These are phyloP conservation scores for Diaporthe sp. DNA, from an alignment of 2,329 filamentous ascomycete species.

Conservation along the genomic window DNA sequence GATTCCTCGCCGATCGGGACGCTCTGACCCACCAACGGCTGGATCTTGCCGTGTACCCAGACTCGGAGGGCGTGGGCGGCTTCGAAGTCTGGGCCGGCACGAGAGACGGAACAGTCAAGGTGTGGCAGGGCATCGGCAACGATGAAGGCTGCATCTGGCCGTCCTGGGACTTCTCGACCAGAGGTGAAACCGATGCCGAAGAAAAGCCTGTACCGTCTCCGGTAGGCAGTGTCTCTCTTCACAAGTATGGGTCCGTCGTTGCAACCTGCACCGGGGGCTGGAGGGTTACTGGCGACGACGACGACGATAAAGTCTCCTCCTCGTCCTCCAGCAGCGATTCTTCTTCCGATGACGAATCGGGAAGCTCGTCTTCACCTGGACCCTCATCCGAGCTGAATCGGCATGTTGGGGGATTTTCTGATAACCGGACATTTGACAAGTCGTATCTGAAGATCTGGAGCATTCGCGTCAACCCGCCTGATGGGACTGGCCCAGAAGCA, in stretches of 20 bases:
- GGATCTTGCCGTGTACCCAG: conserved; percentile 67
- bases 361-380: background rate
- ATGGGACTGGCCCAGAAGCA: conserved; percentile 3
- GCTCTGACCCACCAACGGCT: conserved; percentile 69
- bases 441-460: conserved; percentile 63
- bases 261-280: conserved; percentile 71
- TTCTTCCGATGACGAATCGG: conserved; percentile 8
- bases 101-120: conserved; percentile 65
- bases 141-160: conserved; percentile 58
- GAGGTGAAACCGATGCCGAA: background rate
- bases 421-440: conserved; percentile 49
- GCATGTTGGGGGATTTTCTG: no score
- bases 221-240: conserved; percentile 64
- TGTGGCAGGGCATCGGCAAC: conserved; percentile 71
- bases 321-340: conserved; percentile 27
- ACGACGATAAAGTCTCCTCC: conserved; percentile 28
- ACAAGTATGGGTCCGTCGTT: conserved; percentile 67
- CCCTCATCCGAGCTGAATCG: background rate
- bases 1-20: conserved; percentile 64
- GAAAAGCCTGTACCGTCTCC: conserved; percentile 53
- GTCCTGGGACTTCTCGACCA: conserved; percentile 64
- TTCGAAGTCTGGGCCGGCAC: conserved; percentile 76
- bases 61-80: conserved; percentile 51
- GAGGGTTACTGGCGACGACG: conserved; percentile 50
- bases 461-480: conserved; percentile 43